phyloP scores from a whole-genome alignment of 2,329 filamentous ascomycete species.

The Ciborinia camelliae region DNA sequence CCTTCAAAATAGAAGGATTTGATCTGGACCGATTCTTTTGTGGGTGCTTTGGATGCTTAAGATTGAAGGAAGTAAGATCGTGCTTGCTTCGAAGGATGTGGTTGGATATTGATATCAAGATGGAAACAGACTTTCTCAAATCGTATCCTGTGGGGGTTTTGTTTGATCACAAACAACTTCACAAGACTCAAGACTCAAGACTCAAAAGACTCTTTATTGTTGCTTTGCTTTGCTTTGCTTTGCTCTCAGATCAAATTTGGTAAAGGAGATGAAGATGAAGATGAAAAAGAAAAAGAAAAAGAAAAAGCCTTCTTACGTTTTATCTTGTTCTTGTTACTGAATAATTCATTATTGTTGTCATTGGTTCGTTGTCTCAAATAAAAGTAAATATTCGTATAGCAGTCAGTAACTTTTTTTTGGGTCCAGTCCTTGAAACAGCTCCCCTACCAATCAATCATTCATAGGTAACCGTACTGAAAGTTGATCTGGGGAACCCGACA shows the following conservation, averaged over 20 bases:
- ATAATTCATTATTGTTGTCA: no score
- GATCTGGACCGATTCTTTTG: slow-evolving; percentile 8
- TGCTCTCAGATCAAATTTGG: background rate
- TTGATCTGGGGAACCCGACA: background rate
- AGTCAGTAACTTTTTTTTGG: background rate
- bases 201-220: background rate
- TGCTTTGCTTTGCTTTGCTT: no score
- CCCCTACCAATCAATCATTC: slow-evolving; percentile 13
- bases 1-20: slow-evolving; percentile 19
- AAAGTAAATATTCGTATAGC: background rate
- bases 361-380: slow-evolving; percentile 3
- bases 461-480: no score
- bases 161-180: slow-evolving; percentile 5
- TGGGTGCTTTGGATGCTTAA: slow-evolving; percentile 15
- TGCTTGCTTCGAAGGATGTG: slow-evolving; percentile 17
- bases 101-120: slow-evolving; percentile 16
- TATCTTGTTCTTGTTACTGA: background rate
- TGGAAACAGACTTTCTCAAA: background rate
- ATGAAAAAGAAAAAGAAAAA: background rate
- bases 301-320: background rate
- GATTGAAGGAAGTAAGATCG: slow-evolving; percentile 12
- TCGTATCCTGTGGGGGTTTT: background rate
- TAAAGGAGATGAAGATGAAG: background rate
- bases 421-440: background rate
- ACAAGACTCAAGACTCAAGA: no score